A percentile compares a stretch with the other conserved stretches of the same genome.
Conservation (phyloP, 2,329 filamentous ascomycete genomes). For the Fusarium tricinctum region DNA sequence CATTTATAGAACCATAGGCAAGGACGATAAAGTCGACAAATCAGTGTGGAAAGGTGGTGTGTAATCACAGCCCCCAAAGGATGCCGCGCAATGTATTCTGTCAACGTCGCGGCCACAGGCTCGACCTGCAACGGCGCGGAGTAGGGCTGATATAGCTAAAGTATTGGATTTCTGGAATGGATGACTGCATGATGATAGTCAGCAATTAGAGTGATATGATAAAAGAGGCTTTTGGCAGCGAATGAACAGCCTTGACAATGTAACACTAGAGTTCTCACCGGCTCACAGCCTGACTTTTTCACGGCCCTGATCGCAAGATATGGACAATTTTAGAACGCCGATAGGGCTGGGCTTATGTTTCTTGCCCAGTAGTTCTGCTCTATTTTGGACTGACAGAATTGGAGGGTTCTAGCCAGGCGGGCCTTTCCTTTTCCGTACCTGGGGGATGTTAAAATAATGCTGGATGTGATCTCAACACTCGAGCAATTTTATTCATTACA, state of each 20-base stretch:
- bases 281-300: background rate
- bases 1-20: slow-evolving; percentile 5
- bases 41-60: background rate
- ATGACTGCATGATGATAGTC: slow-evolving; percentile 3
- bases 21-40: background rate
- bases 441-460: no score
- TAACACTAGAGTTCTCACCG: slow-evolving; percentile 1
- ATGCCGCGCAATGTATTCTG: background rate
- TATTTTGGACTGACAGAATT: no score
- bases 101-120: background rate
- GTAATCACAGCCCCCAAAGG: slow-evolving; percentile 1
- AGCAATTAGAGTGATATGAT: background rate
- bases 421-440: no score
- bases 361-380: rapidly evolving
- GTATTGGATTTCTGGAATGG: background rate
- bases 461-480: no score
- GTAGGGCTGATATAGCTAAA: background rate
- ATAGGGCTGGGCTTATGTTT: background rate
- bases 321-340: background rate
- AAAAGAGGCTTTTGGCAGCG: background rate
- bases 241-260: background rate
- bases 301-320: background rate
- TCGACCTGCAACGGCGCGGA: background rate
- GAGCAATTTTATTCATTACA: no score
- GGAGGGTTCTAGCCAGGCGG: no score